Evolutionary conservation across 2,329 filamentous ascomycete genomes (phyloP), one percentile per base, ranked within the genome.

Genomic region (Diaporthe ampelina): DNA sequence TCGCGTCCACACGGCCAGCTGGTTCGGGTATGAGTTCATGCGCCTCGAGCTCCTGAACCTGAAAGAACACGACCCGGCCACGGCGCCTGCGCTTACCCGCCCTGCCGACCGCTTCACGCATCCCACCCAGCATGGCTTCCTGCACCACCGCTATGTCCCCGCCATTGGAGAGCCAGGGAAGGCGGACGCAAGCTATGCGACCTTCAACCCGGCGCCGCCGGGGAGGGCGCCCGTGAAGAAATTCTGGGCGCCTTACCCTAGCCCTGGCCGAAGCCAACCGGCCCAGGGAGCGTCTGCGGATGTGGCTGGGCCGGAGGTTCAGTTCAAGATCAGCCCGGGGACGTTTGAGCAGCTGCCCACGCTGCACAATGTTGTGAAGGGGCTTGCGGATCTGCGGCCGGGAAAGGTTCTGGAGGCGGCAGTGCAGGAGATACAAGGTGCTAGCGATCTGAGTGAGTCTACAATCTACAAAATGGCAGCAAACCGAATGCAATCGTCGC

Each of bases 101-200:
- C 29, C 61, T 40, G 26, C 61, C 8, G 61, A 65, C 43, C 40
- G 61, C 4, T 65, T 65, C 61, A 65, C 61, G 29, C 61, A 65
- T 43, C 61, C 61, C 61, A 65, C 10, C 11, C 61, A 65, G 61
- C 61, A 86, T 21, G 88, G 87, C 2, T 85, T 89, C 7, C 81
- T 92, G n/a, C 83, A 86, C 15, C 88, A 91, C 79, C 85, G 87
- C 43, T 92, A 91, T 77, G 85, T 92, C 0, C 91, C 91, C 0
- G 82, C 85, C 4, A 88, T 90, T 0, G 88, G 88, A 1, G 82
- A 82, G 29, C 84, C 81, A 2, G 89, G 88, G 26, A 65, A 24
- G 61, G 61, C 61, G 19, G 61, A 65, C 19, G 61, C 61, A 26
- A 65, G 61, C 26, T 65, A 65, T 21, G 43, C 61, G 26, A 65